Base-by-base conservation (phyloP, 805 yeast species). In the Saccharomycopsis oosterbeekiorum region DNA sequence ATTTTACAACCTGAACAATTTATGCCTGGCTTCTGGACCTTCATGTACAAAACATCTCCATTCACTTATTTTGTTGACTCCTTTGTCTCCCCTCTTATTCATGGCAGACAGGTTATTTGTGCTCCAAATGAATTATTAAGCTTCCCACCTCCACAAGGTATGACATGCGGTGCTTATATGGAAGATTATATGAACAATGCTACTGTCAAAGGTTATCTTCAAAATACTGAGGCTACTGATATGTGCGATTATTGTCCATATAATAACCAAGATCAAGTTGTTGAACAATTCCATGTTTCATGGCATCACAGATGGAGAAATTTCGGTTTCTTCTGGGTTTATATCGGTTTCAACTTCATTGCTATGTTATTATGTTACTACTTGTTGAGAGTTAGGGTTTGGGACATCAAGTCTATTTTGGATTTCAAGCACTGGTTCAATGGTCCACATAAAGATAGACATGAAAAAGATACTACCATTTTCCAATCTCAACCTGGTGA, bases 301-400 rank as follows among this genome's bases (percentile, higher is more conserved):
- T 77, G 75, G 71, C 60, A 65, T n/a, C 75, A 80, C 67, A 81
- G 84, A 74, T 83, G 89, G 88, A 82, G 88, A 78, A 81, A 84
- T 68, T 77, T 77, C 65, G 89, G 89, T 67, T 76, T 84, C 65
- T 74, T 80, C 71, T 74, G 76, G 74, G 78, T 71, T 26, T 78
- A 69, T 69, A 75, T 78, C 59, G 58, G 69, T 37, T 74, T 78
- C 71, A 78, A 78, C 67, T 65, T 74, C 37, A 55, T 62, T 58
- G 75, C 74, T 12, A 79, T 80, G 82, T 65, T 71, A 26, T 47
- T 57, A 1, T 70, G 74, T 57, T 75, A 74, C 66, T 75, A 70
- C 60, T 36, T 71, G 34, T 68, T 71, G 71, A 74, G 78, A 71
- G 76, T 74, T 19, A 73, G 70, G 47, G 79, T 74, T 53, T 74